phyloP scores from a whole-genome alignment of 2,329 filamentous ascomycete species.

The Talaromyces rugulosus region DNA sequence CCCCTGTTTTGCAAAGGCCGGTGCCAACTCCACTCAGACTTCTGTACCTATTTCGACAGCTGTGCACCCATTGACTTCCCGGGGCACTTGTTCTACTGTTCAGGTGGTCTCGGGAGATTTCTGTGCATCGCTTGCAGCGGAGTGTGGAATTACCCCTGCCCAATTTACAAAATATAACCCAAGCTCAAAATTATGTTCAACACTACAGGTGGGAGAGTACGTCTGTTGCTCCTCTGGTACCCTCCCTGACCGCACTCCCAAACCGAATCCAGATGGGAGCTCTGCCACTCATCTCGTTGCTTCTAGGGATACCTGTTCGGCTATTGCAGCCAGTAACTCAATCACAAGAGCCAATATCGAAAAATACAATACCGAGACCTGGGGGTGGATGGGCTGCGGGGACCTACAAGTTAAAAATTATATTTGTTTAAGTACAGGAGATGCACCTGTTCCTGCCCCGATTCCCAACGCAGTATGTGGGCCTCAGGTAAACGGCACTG shows the following conservation, averaged over 20 bases:
- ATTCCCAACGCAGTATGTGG: not conserved
- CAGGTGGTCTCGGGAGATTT: no score
- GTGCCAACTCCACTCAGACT: not conserved
- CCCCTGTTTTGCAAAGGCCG: not conserved
- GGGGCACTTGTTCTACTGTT: no score
- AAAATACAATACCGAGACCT: not conserved
- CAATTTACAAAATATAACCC: no score
- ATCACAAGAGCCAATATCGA: not conserved
- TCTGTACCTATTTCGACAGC: no score
- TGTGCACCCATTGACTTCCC: no score
- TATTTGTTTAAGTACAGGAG: slow-evolving; percentile 1
- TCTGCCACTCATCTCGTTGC: not conserved
- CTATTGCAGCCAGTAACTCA: not conserved
- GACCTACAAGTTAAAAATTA: not conserved
- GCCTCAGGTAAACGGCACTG: not conserved
- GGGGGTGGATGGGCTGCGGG: not conserved
- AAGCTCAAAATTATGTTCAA: no score
- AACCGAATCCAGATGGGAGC: not conserved
- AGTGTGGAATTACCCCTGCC: no score
- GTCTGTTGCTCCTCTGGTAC: no score
- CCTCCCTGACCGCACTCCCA: not conserved
- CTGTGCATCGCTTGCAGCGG: no score
- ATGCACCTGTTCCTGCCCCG: not conserved
- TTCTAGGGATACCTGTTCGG: not conserved
- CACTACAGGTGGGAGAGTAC: no score